Conservation (phyloP, 768 basidiomycete species). For the Russula griseocarnosa region DNA sequence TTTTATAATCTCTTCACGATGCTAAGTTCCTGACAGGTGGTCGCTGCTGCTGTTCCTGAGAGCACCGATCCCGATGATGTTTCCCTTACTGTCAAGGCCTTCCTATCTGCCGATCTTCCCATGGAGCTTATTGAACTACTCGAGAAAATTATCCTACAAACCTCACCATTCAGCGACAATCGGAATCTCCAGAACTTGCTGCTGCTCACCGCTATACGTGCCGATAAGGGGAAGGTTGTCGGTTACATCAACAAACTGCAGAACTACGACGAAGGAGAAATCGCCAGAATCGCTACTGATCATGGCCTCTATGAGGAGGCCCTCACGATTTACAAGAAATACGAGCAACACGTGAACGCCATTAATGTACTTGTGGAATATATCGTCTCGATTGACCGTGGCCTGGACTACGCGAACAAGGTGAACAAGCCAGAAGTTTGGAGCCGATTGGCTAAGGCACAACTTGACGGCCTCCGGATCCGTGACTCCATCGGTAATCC, state of each 20-base stretch:
- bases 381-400: slow-evolving; percentile 95
- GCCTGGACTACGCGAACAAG: slow-evolving; percentile 92
- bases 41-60: slow-evolving; percentile 93
- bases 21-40: slow-evolving; percentile 50
- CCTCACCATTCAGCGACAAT: slow-evolving; percentile 97
- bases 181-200: slow-evolving; percentile 93
- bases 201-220: slow-evolving; percentile 91
- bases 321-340: slow-evolving; percentile 95
- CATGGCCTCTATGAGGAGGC: slow-evolving; percentile 96
- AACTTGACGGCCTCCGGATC: slow-evolving; percentile 95
- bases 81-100: slow-evolving; percentile 96
- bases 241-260: slow-evolving; percentile 96
- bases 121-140: slow-evolving; percentile 95
- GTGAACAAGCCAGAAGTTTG: slow-evolving; percentile 96
- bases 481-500: slow-evolving; percentile 90
- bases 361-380: slow-evolving; percentile 98
- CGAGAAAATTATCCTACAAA: slow-evolving; percentile 98
- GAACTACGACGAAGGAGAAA: slow-evolving; percentile 92
- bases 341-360: slow-evolving; percentile 90
- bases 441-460: slow-evolving; percentile 97
- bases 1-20: slow-evolving; percentile 1
- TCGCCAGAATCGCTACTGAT: slow-evolving; percentile 94
- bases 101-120: slow-evolving; percentile 94
- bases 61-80: slow-evolving; percentile 98
- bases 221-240: slow-evolving; percentile 98